Evolutionary conservation across 1,139 yeast genomes (phyloP).

Genomic region (Sugiyamaella japonica): DNA sequence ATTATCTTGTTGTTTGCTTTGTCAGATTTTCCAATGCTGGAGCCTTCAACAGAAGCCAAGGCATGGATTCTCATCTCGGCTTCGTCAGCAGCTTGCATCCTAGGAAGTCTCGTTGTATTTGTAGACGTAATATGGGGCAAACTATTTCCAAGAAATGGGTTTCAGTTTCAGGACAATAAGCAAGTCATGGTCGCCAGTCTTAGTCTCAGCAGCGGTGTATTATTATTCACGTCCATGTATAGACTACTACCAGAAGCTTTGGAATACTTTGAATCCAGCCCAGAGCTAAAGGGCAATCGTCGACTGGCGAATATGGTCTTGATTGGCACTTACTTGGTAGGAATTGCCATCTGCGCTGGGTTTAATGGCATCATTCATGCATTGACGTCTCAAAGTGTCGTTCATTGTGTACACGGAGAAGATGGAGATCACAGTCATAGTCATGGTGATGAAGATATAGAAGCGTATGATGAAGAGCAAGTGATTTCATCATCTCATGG

Average conservation of each 20-base stretch:
- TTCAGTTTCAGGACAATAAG: conserved; percentile 60
- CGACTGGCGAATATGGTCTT: conserved; percentile 44
- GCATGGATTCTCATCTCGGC: conserved; percentile 59
- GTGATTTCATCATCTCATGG: conserved; percentile 15
- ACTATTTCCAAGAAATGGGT: conserved; percentile 40
- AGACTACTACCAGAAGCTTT: conserved; percentile 68
- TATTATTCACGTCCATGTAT: conserved; percentile 70
- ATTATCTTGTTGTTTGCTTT: too few relatives aligned
- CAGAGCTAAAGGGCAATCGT: conserved; percentile 30
- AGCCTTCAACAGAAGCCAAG: conserved; percentile 20
- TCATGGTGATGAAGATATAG: background rate
- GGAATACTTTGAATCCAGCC: conserved; percentile 36
- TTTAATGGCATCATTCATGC: conserved; percentile 69
- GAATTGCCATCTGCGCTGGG: conserved; percentile 58
- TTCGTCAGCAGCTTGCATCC: conserved; percentile 57
- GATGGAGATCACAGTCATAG: conserved; percentile 12
- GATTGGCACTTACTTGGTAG: conserved; percentile 55
- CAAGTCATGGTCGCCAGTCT: conserved; percentile 63
- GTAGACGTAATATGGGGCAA: conserved; percentile 49
- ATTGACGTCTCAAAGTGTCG: conserved; percentile 76
- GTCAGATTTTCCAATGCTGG: background rate
- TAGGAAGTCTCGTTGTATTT: conserved; percentile 60
- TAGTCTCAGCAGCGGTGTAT: conserved; percentile 68
- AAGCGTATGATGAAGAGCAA: background rate
- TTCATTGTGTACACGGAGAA: conserved; percentile 73